Evolutionary conservation across 164 flowering plant genomes (phyloP), one percentile per base, ranked within the genome.

Genomic region (Magnolia changhungtana): DNA sequence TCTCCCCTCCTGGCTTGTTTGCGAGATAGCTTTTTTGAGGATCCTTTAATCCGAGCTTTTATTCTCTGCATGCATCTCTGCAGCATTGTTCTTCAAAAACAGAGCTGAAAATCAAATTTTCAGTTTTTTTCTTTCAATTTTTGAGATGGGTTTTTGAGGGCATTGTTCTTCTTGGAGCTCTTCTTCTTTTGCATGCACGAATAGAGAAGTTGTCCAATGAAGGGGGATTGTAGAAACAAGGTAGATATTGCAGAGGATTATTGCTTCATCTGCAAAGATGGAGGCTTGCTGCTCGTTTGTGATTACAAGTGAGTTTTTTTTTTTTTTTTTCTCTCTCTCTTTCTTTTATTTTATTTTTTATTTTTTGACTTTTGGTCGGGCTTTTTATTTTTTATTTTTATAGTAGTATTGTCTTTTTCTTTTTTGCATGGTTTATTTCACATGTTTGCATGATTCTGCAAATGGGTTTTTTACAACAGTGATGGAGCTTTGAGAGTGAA

Each of bases 191-290:
- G 65, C 19, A 63, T 4, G 71, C 52, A 69, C 37, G 21, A 18
- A 29, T 69, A 50, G 31, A 7, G 7, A 37, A 19, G 66, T 18
- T 14, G 8, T 29, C 29, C 19, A 19, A 71, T 45, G 77, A 82
- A 72, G 78, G 81, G 50, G 77, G 74, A 27, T 13, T 74, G 72
- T 68, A 52, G 55, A 51, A 78, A 37, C 8, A 81, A 77, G 79
- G 87, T 84, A 77, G 83, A 79, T 51, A 37, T 75, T 61, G 81
- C 87, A 4, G 92, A 90, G 77, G 91, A 88, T 78, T 88, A 66
- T 74, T 90, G 92, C 84, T 90, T 90, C 74, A 63, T 72, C 49
- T 90, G 94, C 85, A 89, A 89, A 82, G 94, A 90, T 80, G 92
- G 94, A 3, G 94, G 94, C 11, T 7, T 24, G 4, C 83, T 88